phyloP scores from a whole-genome alignment of 2,329 filamentous ascomycete genomes.

The Scedosporium minutisporum region DNA sequence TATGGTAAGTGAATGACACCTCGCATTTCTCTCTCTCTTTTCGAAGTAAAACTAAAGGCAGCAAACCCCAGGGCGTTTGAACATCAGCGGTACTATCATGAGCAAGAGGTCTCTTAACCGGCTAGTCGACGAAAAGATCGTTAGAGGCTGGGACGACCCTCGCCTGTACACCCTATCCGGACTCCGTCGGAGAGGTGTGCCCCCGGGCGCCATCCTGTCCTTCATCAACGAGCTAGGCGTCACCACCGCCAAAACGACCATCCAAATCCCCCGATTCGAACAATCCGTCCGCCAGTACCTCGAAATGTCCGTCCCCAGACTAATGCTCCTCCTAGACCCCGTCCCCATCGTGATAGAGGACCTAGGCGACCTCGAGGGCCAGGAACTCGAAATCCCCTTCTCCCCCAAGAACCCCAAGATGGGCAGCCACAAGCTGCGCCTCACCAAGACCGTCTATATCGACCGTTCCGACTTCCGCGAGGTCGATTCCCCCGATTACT shows the following conservation, averaged over 20 bases:
- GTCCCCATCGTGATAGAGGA: constrained; percentile 76
- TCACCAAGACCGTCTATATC: constrained; percentile 77
- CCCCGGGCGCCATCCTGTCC: constrained; percentile 76
- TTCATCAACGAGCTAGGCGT: constrained; percentile 90
- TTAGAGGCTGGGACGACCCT: constrained; percentile 86
- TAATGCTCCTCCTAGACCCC: constrained; percentile 85
- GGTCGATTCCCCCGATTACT: constrained; percentile 65
- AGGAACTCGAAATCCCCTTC: constrained; percentile 64
- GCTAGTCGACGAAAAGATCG: constrained; percentile 66
- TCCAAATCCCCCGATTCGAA: constrained; percentile 76
- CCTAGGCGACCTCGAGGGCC: constrained; percentile 53
- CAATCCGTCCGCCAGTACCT: constrained; percentile 77
- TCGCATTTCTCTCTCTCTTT: background rate
- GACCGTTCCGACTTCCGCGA: constrained; percentile 74
- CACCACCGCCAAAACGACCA: constrained; percentile 70
- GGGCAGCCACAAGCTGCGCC: constrained; percentile 48
- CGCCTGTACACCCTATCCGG: constrained; percentile 80
- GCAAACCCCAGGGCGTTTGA: constrained; percentile 32
- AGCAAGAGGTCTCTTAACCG: constrained; percentile 78
- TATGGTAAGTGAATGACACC: constrained; percentile 32
- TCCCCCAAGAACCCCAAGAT: constrained; percentile 68
- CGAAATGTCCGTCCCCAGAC: constrained; percentile 74
- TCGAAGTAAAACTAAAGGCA: background rate
- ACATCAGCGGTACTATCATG: constrained; percentile 74
- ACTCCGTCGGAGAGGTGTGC: constrained; percentile 74